Conservation (phyloP, 2,329 filamentous ascomycete genomes). For the Ustulina deusta region DNA sequence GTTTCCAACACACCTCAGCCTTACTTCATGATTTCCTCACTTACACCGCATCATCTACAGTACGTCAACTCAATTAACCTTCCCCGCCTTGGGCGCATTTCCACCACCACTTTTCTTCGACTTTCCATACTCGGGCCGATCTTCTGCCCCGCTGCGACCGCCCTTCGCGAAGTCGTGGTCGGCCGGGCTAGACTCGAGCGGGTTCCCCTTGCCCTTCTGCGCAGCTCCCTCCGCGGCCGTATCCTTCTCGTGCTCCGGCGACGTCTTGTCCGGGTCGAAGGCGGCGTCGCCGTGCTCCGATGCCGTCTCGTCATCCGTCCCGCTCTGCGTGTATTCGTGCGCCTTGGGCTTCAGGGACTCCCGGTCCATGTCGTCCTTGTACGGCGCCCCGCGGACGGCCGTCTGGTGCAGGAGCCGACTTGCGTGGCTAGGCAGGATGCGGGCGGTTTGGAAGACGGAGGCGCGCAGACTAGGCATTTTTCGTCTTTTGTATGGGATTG, state of each 20-base stretch:
- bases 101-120: slow-evolving; percentile 49
- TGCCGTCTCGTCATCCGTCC: slow-evolving; percentile 70
- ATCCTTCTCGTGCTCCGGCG: slow-evolving; percentile 70
- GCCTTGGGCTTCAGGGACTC: slow-evolving; percentile 73
- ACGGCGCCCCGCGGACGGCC: slow-evolving; percentile 49
- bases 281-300: slow-evolving; percentile 70
- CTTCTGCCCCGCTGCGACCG: slow-evolving; percentile 40
- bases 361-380: slow-evolving; percentile 68
- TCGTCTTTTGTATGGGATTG: neutral
- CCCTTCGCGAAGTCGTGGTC: slow-evolving; percentile 57
- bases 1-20: neutral
- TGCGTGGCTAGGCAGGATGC: slow-evolving; percentile 20
- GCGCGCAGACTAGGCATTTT: slow-evolving; percentile 33
- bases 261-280: slow-evolving; percentile 75
- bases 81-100: slow-evolving; percentile 48
- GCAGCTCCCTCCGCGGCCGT: slow-evolving; percentile 49
- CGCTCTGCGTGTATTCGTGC: slow-evolving; percentile 76
- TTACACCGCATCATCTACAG: neutral
- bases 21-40: neutral
- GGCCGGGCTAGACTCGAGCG: slow-evolving; percentile 59
- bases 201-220: slow-evolving; percentile 51
- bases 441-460: slow-evolving; percentile 25
- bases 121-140: slow-evolving; percentile 52
- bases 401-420: slow-evolving; percentile 52
- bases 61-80: slow-evolving; percentile 49